Percentiles rank a stretch among this genome's conserved stretches.
Evolutionary conservation across 148 eudicot genomes (phyloP).

Genomic region (Persicaria maculosa): DNA sequence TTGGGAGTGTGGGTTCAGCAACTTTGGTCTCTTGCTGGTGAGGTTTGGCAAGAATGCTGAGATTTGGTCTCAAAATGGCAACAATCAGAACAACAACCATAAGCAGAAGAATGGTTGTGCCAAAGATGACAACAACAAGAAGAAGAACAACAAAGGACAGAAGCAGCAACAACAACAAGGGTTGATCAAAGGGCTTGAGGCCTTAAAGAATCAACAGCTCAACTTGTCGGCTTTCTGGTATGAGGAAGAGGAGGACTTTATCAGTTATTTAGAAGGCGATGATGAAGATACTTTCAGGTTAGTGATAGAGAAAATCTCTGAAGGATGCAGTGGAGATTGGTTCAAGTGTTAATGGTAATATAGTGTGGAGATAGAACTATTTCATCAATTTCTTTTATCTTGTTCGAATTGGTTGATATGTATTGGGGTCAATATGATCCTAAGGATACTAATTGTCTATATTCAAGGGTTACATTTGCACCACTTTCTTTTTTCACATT

Average conservation of each 20-base stretch:
- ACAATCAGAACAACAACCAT: conserved; percentile 20
- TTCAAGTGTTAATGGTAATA: no score
- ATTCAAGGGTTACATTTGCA: no score
- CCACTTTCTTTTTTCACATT: no score
- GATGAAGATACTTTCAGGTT: conserved; percentile 15
- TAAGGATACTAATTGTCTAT: no score
- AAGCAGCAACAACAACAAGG: conserved; percentile 18
- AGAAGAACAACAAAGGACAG: conserved; percentile 36
- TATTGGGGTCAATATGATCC: no score
- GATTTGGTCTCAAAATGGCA: conserved; percentile 47
- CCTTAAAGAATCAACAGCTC: conserved; percentile 32
- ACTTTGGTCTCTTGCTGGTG: conserved; percentile 45
- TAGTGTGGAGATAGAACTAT: no score
- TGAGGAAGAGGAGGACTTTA: conserved; percentile 22
- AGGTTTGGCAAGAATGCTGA: conserved; percentile 61
- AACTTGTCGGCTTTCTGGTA: conserved; percentile 26
- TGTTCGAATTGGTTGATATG: no score
- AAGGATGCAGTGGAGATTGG: no score
- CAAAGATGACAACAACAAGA: conserved; percentile 33
- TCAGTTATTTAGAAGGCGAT: conserved; percentile 23
- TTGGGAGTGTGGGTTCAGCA: conserved; percentile 52
- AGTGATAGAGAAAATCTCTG: no score
- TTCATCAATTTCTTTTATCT: no score
- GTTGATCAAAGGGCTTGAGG: conserved; percentile 33
- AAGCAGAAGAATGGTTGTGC: conserved; percentile 30